These are phyloP conservation scores for Deinandra increscens DNA, from an alignment of 129 eudicot genomes.

Conservation along the genomic window DNA sequence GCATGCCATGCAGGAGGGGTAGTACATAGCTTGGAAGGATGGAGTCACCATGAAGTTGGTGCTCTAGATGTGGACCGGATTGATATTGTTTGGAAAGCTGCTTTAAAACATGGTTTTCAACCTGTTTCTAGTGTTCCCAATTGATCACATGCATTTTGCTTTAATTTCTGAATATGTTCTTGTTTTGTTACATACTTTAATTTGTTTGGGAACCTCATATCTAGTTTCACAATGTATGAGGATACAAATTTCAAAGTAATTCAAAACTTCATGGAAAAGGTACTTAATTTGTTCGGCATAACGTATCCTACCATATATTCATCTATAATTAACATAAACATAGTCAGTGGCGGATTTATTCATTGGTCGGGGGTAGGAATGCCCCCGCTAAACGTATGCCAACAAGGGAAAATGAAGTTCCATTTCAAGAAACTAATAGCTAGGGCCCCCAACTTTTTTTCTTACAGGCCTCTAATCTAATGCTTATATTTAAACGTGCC, in stretches of 20 bases:
- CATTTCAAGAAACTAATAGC: too few species aligned
- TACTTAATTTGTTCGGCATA: too few species aligned
- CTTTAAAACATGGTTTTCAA: constrained; percentile 76
- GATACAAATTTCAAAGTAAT: not conserved
- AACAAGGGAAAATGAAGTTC: too few species aligned
- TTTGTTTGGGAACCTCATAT: not conserved
- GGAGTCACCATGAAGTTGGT: constrained; percentile 97
- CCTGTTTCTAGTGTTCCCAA: constrained; percentile 50
- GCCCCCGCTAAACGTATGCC: too few species aligned
- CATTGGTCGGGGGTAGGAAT: too few species aligned
- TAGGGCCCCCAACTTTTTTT: too few species aligned
- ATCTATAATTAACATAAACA: too few species aligned
- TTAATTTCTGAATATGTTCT: constrained; percentile 9
- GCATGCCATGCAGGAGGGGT: constrained; percentile 99
- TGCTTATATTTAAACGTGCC: too few species aligned
- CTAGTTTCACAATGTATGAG: constrained; percentile 12
- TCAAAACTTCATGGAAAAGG: too few species aligned
- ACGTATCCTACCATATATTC: too few species aligned
- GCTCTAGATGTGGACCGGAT: constrained; percentile 91
- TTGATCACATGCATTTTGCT: constrained; percentile 3
- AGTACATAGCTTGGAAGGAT: constrained; percentile 85
- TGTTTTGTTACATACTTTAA: constrained; percentile 28
- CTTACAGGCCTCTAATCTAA: too few species aligned
- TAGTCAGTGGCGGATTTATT: too few species aligned
- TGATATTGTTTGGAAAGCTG: constrained; percentile 89